Base-by-base conservation (phyloP, 192 early-diverging fungal species). In the Linnemannia exigua region DNA sequence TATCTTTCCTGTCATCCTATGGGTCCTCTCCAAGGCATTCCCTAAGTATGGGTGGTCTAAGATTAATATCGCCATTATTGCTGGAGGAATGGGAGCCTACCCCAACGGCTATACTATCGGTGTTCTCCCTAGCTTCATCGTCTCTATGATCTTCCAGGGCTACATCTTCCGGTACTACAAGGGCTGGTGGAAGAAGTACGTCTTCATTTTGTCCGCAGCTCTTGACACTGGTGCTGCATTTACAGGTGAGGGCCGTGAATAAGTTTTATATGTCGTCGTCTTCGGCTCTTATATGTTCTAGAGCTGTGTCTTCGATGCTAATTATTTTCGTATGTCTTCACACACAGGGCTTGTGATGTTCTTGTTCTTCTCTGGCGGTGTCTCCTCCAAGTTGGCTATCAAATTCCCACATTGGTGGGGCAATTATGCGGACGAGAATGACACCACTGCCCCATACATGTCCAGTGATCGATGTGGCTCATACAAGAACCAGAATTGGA, bases 161-260 rank as follows among this genome's bases (percentile, higher is more conserved):
- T 89, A 79, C 50, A 63, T 92, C 7, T 87, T 85, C 84, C 88
- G 89, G 41, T 88, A 92, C 77, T 74, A 82, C 72, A 80, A 89
- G 37, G 66, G 48, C 6, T 93, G 92, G 92, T 94, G 93, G 33
- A 58, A 84, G 52, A 94, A 91, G 71, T 92, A 94, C 87, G 94
- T 93, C 77, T 95, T 93, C 80, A 81, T 95, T 19, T 52, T 93
- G 12, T 91, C 89, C 1, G 92, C 93, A 28, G 93, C 92, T 25
- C 70, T 93, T 35, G 94, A 93, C 84, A 81, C 88, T 31, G 93
- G 92, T 19, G 79, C 90, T 14, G 82, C 88, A 7, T 76, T 88
- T 38, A 88, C 87, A 47, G 87, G 79, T 44, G 41, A 44, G 3
- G 41, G 5, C 3, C 41, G 9, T 9, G 3, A 9, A 44, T 9